Evolutionary conservation across 139 green algal species (phyloP).

Genomic region (Astrephomene gubernaculifera): DNA sequence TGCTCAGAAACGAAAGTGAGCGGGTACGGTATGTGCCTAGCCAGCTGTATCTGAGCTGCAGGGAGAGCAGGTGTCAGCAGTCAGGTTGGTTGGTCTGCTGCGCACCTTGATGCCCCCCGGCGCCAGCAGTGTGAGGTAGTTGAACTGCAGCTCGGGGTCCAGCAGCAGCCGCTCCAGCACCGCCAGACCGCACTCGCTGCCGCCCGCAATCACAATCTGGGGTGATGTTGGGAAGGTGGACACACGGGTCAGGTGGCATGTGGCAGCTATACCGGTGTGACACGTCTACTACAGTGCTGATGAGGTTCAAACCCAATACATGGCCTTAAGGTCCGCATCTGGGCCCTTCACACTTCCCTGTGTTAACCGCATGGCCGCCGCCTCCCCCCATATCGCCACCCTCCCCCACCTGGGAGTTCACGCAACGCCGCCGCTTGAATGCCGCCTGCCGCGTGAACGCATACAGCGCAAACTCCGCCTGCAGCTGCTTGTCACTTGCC

Average conservation of each 20-base stretch:
- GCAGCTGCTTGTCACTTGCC: conserved; percentile 5
- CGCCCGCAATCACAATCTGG: conserved; percentile 74
- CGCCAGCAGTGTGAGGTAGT: conserved; percentile 72
- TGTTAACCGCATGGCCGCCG: too few relatives aligned
- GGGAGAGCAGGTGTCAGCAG: too few relatives aligned
- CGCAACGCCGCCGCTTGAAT: conserved; percentile 40
- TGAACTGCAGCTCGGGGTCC: conserved; percentile 62
- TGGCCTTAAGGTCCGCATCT: too few relatives aligned
- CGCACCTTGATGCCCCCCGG: conserved; percentile 57
- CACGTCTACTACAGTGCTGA: too few relatives aligned
- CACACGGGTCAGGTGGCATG: too few relatives aligned
- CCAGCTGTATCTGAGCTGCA: not conserved
- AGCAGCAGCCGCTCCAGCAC: conserved; percentile 75
- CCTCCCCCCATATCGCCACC: too few relatives aligned
- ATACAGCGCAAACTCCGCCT: conserved; percentile 67
- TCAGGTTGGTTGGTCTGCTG: not conserved
- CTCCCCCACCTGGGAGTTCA: conserved; percentile 63
- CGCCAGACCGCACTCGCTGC: conserved; percentile 70
- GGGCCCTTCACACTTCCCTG: too few relatives aligned
- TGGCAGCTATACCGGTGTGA: too few relatives aligned
- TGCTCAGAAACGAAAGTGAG: too few relatives aligned
- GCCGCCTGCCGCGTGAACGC: conserved; percentile 58
- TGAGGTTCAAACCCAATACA: too few relatives aligned
- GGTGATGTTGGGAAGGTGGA: not conserved
- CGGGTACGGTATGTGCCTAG: too few relatives aligned